A percentile compares a stretch with the other conserved stretches of the same genome.
Evolutionary conservation across 2,329 filamentous ascomycete species (phyloP).

Genomic region (Cadophora luteo-olivacea): DNA sequence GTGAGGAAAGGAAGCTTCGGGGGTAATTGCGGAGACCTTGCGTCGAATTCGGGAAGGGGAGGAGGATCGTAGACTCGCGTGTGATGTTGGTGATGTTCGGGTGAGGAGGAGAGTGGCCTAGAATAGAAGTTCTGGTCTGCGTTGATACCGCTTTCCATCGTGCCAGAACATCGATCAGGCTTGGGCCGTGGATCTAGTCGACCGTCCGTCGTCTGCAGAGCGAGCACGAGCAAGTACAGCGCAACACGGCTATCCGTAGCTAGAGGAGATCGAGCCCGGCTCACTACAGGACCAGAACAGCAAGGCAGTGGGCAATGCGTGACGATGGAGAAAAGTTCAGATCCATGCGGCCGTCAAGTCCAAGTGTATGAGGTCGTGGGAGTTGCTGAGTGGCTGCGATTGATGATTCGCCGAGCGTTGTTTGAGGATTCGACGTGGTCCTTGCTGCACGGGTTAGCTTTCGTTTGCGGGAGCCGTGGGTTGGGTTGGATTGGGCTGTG

Average conservation of each 20-base stretch:
- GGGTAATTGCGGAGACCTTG: conserved; percentile 34
- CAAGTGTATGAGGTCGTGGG: conserved; percentile 39
- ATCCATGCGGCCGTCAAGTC: conserved; percentile 29
- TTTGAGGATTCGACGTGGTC: conserved; percentile 36
- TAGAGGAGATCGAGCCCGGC: not conserved
- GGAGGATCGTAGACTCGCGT: conserved; percentile 35
- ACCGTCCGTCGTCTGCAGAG: conserved; percentile 4
- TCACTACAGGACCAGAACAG: conserved; percentile 21
- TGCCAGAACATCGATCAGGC: conserved; percentile 42
- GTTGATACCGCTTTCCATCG: conserved; percentile 43
- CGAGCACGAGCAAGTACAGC: conserved; percentile 1
- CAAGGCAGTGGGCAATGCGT: conserved; percentile 4
- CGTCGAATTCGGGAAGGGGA: conserved; percentile 35
- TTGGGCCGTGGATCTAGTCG: conserved; percentile 12
- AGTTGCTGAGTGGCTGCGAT: conserved; percentile 33
- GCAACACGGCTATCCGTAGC: conserved; percentile 12
- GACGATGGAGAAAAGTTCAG: conserved; percentile 13
- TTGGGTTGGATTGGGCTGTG: conserved; percentile 6
- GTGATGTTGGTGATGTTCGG: conserved; percentile 33
- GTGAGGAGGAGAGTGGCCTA: conserved; percentile 34
- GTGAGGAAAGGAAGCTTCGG: conserved; percentile 41
- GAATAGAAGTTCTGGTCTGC: conserved; percentile 45
- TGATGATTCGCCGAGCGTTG: conserved; percentile 32
- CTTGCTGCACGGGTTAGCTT: conserved; percentile 18
- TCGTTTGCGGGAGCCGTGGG: conserved; percentile 13